These are phyloP conservation scores for Dryas integrifolia DNA, from an alignment of 331 rosid species.

Conservation along the genomic window DNA sequence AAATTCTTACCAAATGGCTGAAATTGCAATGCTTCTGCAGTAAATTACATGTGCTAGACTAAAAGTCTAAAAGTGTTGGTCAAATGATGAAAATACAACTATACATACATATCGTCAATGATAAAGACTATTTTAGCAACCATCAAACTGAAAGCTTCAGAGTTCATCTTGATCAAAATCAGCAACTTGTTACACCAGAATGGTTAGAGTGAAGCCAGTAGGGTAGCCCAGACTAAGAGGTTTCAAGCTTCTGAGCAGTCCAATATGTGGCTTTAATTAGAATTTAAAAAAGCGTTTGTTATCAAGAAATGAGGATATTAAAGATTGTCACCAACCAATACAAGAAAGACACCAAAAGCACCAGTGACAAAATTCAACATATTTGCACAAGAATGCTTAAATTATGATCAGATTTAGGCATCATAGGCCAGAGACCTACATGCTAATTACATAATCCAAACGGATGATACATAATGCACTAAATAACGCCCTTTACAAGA, in stretches of 20 bases:
- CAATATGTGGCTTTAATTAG: not conserved
- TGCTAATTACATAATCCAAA: not conserved
- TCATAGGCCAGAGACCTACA: conserved; percentile 9
- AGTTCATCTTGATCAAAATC: not conserved
- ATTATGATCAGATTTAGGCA: not conserved
- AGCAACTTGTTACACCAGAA: not conserved
- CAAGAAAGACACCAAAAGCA: not conserved
- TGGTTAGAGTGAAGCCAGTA: not conserved
- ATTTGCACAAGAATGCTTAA: not conserved
- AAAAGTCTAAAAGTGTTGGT: not conserved
- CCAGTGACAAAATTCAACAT: conserved; percentile 1
- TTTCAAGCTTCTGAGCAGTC: not conserved
- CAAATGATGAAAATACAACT: not conserved
- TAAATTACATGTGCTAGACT: not conserved
- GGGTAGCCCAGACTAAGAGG: not conserved
- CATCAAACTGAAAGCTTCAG: not conserved
- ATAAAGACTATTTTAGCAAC: not conserved
- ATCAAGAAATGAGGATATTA: not conserved
- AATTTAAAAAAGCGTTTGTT: not conserved
- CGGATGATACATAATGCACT: not conserved
- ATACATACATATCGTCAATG: not conserved
- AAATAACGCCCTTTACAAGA: not conserved
- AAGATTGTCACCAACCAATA: not conserved
- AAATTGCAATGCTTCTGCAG: not conserved
- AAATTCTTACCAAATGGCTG: not conserved